These are phyloP conservation scores for Porcisia hertigi DNA, from an alignment of 208 protist genomes.

Conservation along the genomic window DNA sequence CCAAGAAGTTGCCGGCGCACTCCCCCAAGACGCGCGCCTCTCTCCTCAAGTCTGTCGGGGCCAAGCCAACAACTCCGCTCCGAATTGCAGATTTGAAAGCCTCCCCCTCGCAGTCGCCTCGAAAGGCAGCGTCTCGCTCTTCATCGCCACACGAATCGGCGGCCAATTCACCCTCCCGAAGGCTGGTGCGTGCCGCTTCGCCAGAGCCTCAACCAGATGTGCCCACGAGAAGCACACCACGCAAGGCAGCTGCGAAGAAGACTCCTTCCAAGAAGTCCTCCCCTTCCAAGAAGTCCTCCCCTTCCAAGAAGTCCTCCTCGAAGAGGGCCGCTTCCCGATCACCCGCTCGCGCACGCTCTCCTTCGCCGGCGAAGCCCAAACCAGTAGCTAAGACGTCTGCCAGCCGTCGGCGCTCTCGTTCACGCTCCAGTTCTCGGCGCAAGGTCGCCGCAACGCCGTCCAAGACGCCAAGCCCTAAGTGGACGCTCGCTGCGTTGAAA, in stretches of 20 bases:
- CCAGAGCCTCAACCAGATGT: not conserved
- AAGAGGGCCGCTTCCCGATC: conserved; percentile 18
- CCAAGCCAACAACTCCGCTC: conserved; percentile 21
- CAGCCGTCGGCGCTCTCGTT: conserved; percentile 13
- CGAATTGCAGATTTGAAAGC: not conserved
- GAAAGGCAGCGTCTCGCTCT: conserved; percentile 1
- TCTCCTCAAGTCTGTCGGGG: conserved; percentile 27
- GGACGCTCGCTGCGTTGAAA: conserved; percentile 65
- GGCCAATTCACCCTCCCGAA: conserved; percentile 5
- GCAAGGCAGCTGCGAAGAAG: conserved; percentile 23
- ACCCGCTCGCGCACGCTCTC: conserved; percentile 22
- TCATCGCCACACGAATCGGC: conserved; percentile 10
- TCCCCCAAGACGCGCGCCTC: conserved; percentile 16
- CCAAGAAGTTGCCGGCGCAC: conserved; percentile 29
- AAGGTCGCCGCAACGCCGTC: not conserved
- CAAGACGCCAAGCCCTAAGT: conserved; percentile 48
- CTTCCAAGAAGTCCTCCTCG: conserved; percentile 8
- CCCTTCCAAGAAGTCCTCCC: conserved; percentile 3
- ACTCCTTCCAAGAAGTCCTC: conserved; percentile 4
- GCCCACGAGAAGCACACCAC: conserved; percentile 5
- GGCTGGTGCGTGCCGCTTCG: conserved; percentile 2
- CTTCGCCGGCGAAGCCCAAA: conserved; percentile 27
- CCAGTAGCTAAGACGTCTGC: conserved; percentile 12
- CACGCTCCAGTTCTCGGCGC: conserved; percentile 9
- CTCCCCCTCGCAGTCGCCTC: not conserved